Conservation (phyloP, 2,329 filamentous ascomycete genomes). For the Hypoxylon sp. region DNA sequence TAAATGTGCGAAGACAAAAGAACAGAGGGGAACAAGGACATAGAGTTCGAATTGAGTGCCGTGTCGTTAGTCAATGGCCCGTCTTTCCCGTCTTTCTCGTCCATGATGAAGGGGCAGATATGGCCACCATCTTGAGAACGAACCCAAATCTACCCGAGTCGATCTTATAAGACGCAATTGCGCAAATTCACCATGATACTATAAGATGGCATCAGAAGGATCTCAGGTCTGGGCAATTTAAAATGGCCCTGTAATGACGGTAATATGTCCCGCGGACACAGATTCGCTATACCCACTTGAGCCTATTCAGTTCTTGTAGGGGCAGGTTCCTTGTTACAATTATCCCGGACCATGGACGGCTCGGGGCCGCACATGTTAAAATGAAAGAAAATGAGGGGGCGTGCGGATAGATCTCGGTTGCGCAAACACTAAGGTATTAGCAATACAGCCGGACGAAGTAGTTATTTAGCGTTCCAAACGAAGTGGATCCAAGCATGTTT, state of each 20-base stretch:
- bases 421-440: slow-evolving; percentile 39
- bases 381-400: slow-evolving; percentile 30
- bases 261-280: slow-evolving; percentile 37
- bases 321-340: slow-evolving; percentile 18
- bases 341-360: slow-evolving; percentile 36
- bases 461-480: slow-evolving; percentile 41
- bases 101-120: background rate
- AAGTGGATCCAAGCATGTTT: slow-evolving; percentile 39
- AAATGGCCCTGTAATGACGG: slow-evolving; percentile 29
- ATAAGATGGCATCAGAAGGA: slow-evolving; percentile 37
- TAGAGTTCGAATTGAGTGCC: slow-evolving; percentile 24
- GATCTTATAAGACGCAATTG: slow-evolving; percentile 24
- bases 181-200: slow-evolving; percentile 33
- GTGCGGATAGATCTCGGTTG: slow-evolving; percentile 42
- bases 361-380: slow-evolving; percentile 26
- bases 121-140: slow-evolving; percentile 7
- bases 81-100: slow-evolving; percentile 16
- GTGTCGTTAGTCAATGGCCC: slow-evolving; percentile 14
- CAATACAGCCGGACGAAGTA: slow-evolving; percentile 45
- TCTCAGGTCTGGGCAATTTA: slow-evolving; percentile 28
- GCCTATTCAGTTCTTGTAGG: slow-evolving; percentile 42
- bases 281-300: slow-evolving; percentile 42
- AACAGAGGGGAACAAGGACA: slow-evolving; percentile 14
- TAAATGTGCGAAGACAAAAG: slow-evolving; percentile 39
- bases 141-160: background rate